Percentiles rank a stretch among this genome's conserved stretches.
Conservation (phyloP, 306 rosid species). For the Trichosanthes truncata region DNA sequence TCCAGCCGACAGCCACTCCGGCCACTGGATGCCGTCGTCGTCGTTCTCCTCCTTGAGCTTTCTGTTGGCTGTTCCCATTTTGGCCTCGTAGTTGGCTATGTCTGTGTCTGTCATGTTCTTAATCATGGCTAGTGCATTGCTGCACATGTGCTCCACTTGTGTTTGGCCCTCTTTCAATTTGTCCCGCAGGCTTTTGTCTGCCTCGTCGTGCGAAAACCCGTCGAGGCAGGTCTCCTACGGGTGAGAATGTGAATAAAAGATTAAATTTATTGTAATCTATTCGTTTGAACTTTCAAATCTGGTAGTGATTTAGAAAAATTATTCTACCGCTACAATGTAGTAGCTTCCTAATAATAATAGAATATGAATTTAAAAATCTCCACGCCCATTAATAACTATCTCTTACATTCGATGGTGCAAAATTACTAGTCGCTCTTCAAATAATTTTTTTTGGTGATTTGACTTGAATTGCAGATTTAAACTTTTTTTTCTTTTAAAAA, state of each 20-base stretch:
- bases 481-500: too few species aligned
- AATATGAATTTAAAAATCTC: too few species aligned
- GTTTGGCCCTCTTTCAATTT: slow-evolving; percentile 27
- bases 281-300: too few species aligned
- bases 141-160: slow-evolving; percentile 60
- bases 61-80: slow-evolving; percentile 6
- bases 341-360: too few species aligned
- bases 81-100: slow-evolving; percentile 26
- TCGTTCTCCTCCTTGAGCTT: slow-evolving; percentile 22
- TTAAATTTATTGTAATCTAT: neutral
- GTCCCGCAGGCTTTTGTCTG: slow-evolving; percentile 33
- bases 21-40: slow-evolving; percentile 35
- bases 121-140: slow-evolving; percentile 74
- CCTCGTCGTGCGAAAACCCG: slow-evolving; percentile 55
- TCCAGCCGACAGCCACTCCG: slow-evolving; percentile 60
- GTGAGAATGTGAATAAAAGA: neutral
- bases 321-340: too few species aligned
- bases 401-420: too few species aligned
- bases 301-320: neutral
- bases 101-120: slow-evolving; percentile 71
- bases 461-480: too few species aligned
- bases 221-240: slow-evolving; percentile 60
- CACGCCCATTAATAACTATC: too few species aligned
- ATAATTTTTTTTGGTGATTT: too few species aligned
- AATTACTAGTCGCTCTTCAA: too few species aligned